Evolutionary conservation across 306 rosid species (phyloP), one percentile per base, ranked within the genome.

Genomic region (Cicer judaicum): DNA sequence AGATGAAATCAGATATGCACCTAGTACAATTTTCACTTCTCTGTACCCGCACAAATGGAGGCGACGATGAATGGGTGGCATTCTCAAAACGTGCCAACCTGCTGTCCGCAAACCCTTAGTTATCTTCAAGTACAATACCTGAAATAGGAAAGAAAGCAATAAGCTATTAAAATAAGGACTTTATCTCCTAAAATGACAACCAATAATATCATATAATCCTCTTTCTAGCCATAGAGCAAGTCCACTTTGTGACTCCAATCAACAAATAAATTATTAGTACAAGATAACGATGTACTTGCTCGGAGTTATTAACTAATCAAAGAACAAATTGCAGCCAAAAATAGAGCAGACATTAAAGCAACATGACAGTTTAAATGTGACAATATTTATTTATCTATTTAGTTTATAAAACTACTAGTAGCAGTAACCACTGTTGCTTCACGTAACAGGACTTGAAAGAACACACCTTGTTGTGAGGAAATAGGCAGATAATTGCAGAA

Each of bases 31-130:
- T 65, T 76, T 66, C 2, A 97, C 93, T 81, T 89, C 97, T 68
- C 84, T 86, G 81, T 89, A 72, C 48, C 97, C 96, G 65, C 80
- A 76, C 75, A 88, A 74, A 67, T 82, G 91, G 48, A 93, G 86
- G 81, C 86, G 86, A 60, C 86, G 86, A 86, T 91, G 92, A 55
- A 93, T 81, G 9, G 97, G 88, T 7, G 89, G 96, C 91, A 89
- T 80, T 79, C 67, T 86, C 49, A 88, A 87, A n/a, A 90, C 18
- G 8, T 81, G 88, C 49, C 81, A 85, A 34, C 91, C 79, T 10
- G 52, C 77, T 78, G 86, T 88, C 10, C 11, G 60, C 19, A 84
- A 70, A 43, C 74, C 80, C 55, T 79, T 93, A 1, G 90, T 89
- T 34, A 79, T 65, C 74, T 88, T 80, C 59, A 83, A 85, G 87